phyloP scores from a whole-genome alignment of 2,329 filamentous ascomycete species.

The Corynespora cassiicola region DNA sequence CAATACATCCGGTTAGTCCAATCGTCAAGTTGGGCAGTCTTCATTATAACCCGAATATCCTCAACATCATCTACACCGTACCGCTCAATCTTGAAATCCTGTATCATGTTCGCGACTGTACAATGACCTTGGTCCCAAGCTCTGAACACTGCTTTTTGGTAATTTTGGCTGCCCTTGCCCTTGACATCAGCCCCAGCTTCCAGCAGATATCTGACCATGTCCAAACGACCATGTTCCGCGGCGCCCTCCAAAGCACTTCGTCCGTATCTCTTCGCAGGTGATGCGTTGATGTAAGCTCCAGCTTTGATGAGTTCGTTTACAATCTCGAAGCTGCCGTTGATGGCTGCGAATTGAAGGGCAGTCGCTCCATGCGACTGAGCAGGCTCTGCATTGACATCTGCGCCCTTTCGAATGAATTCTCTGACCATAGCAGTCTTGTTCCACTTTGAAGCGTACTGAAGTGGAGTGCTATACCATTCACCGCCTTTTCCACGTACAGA shows the following conservation, averaged over 20 bases:
- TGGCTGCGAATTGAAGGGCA: slow-evolving; percentile 33
- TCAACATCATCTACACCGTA: slow-evolving; percentile 5
- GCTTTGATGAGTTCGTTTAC: slow-evolving; percentile 9
- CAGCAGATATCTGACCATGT: slow-evolving; percentile 34
- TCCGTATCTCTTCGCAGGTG: slow-evolving; percentile 17
- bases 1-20: too few relatives aligned
- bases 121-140: slow-evolving; percentile 10
- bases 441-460: too few relatives aligned
- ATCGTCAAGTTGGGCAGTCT: too few relatives aligned
- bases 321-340: slow-evolving; percentile 30
- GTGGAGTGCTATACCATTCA: too few relatives aligned
- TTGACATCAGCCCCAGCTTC: slow-evolving; percentile 20
- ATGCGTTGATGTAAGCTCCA: slow-evolving; percentile 13
- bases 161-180: slow-evolving; percentile 5
- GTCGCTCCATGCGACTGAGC: slow-evolving; percentile 18
- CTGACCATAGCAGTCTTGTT: too few relatives aligned
- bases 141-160: slow-evolving; percentile 9
- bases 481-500: too few relatives aligned
- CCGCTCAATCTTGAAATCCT: slow-evolving; percentile 9
- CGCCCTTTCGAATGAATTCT: slow-evolving; percentile 7
- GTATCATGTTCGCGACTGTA: slow-evolving; percentile 7
- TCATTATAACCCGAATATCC: too few relatives aligned
- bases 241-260: slow-evolving; percentile 34
- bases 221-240: slow-evolving; percentile 33
- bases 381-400: slow-evolving; percentile 9